These are phyloP conservation scores for Penicillium tannophilum DNA, from an alignment of 495 filamentous ascomycete species.

Conservation along the genomic window DNA sequence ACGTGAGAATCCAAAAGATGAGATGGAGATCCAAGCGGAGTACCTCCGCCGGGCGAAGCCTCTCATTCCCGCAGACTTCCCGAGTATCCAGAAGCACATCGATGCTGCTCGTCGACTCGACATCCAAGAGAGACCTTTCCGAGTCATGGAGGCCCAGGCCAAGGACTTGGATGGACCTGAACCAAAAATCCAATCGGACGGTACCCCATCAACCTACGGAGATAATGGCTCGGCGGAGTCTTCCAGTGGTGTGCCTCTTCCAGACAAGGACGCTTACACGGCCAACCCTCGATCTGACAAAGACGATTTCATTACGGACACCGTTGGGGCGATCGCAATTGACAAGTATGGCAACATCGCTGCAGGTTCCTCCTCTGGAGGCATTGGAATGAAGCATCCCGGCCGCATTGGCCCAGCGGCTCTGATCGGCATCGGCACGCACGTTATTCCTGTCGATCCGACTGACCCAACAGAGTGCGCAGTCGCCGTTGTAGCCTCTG, in stretches of 20 bases:
- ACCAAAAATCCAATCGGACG: neutral
- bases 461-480: constrained; percentile 60
- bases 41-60: constrained; percentile 12
- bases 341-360: constrained; percentile 85
- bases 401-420: constrained; percentile 92
- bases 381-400: constrained; percentile 96
- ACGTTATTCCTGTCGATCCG: constrained; percentile 71
- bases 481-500: constrained; percentile 82
- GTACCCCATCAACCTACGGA: neutral
- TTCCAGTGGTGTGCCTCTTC: neutral
- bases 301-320: constrained; percentile 74
- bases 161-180: neutral
- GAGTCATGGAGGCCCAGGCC: neutral
- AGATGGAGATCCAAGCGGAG: neutral
- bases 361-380: constrained; percentile 97
- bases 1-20: constrained; percentile 14
- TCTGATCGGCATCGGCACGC: constrained; percentile 85
- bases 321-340: constrained; percentile 91
- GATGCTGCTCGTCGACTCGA: neutral
- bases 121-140: neutral
- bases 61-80: neutral
- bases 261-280: neutral
- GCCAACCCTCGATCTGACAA: neutral
- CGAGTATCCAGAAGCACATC: neutral
- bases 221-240: neutral